phyloP scores from a whole-genome alignment of 2,329 filamentous ascomycete genomes.

The Trichoderma citrinoviride region DNA sequence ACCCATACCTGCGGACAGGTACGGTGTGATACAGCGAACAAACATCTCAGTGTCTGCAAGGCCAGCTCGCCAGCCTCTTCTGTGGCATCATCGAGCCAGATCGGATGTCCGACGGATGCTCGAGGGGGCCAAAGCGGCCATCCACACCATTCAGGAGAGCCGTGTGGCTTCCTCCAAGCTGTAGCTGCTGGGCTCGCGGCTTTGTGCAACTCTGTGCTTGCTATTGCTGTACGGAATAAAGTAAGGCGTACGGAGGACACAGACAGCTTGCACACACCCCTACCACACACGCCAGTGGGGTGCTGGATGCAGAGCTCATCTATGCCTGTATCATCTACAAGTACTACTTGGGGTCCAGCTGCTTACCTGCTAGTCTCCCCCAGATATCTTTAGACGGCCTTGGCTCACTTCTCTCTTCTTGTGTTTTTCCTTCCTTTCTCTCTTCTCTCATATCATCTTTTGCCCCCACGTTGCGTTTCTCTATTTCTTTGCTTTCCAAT shows the following conservation, averaged over 20 bases:
- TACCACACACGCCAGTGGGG: constrained; percentile 12
- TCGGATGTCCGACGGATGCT: background rate
- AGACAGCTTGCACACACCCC: background rate
- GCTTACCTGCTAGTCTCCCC: constrained; percentile 20
- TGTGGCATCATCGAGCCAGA: background rate
- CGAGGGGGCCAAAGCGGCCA: background rate
- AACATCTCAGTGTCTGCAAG: background rate
- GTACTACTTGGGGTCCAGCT: background rate
- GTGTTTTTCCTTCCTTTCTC: background rate
- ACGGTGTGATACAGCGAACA: too few species aligned
- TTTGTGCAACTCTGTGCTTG: background rate
- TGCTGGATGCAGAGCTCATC: background rate
- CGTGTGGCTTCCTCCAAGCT: background rate
- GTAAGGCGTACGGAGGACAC: background rate
- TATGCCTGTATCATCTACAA: background rate
- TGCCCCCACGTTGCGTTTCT: background rate
- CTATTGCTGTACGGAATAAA: background rate
- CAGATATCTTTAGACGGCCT: constrained; percentile 21
- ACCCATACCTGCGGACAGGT: background rate
- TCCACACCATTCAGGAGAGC: background rate
- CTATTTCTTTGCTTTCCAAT: background rate
- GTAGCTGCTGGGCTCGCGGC: background rate
- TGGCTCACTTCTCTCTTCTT: constrained; percentile 16
- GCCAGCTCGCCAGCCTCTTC: background rate
- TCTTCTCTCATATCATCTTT: background rate